A percentile compares a stretch with the other conserved stretches of the same genome.
Conservation (phyloP, 805 yeast species). For the Saturnispora sanitii region DNA sequence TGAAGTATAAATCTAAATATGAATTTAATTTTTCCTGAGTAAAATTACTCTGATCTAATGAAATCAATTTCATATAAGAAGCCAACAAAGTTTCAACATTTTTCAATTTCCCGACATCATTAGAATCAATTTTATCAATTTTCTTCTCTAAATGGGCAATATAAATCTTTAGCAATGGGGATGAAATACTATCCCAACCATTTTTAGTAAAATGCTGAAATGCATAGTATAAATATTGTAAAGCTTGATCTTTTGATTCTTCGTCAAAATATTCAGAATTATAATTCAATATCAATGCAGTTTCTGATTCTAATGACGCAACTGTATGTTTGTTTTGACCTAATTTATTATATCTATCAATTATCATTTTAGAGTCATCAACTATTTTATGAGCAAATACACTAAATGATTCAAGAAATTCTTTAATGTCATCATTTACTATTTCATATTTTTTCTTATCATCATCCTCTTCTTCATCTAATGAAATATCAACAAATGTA, state of each 20-base stretch:
- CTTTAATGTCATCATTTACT: conserved; percentile 14
- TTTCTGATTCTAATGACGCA: conserved; percentile 66
- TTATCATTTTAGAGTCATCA: conserved; percentile 44
- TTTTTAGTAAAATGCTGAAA: conserved; percentile 56
- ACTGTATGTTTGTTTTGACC: conserved; percentile 50
- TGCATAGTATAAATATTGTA: conserved; percentile 53
- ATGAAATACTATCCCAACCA: conserved; percentile 71
- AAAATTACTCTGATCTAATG: conserved; percentile 3
- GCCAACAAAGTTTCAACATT: conserved; percentile 27
- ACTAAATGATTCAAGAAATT: conserved; percentile 25
- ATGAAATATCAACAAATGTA: conserved; percentile 13
- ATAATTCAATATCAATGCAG: conserved; percentile 56
- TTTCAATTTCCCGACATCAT: conserved; percentile 24
- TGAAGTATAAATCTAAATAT: conserved; percentile 1
- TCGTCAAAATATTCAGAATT: conserved; percentile 20
- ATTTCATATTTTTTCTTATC: conserved; percentile 9
- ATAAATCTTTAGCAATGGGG: conserved; percentile 53
- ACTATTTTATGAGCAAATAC: conserved; percentile 36
- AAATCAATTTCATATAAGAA: conserved; percentile 6
- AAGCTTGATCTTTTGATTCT: conserved; percentile 39
- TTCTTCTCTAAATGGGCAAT: conserved; percentile 53
- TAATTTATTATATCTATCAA: conserved; percentile 41
- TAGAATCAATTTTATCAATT: conserved; percentile 13
- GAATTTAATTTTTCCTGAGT: conserved; percentile 1
- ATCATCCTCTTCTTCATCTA: background rate